Percentiles rank a stretch among this genome's conserved stretches.
Evolutionary conservation across 108 stramenopile genomes (phyloP).

Genomic region (Schizochytrium sp.): DNA sequence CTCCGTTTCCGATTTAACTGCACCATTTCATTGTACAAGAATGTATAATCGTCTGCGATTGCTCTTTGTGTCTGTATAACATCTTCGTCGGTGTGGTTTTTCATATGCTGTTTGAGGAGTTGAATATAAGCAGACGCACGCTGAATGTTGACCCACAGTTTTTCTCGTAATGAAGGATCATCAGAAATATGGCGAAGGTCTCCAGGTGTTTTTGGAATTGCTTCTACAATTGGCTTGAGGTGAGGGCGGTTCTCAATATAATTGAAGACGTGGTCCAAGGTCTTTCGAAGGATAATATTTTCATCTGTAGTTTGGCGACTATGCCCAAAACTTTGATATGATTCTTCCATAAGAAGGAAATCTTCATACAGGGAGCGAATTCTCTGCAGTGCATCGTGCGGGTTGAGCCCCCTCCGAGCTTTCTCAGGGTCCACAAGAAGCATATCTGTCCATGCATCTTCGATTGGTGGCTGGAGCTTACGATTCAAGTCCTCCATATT

Average conservation of each 20-base stretch:
- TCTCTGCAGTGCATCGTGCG: not conserved
- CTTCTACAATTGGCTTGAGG: not conserved
- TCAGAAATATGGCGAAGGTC: not conserved
- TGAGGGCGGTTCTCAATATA: not conserved
- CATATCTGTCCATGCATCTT: not conserved
- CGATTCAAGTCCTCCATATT: no score
- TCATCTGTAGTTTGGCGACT: not conserved
- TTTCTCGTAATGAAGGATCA: no score
- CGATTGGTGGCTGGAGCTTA: not conserved
- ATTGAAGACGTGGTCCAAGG: not conserved
- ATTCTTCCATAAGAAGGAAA: conserved; percentile 19
- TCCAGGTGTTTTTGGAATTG: not conserved
- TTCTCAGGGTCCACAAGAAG: not conserved
- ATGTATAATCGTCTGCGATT: not conserved
- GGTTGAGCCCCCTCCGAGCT: not conserved
- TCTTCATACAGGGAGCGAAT: not conserved
- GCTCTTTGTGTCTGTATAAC: not conserved
- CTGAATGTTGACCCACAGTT: not conserved
- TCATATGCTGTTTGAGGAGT: not conserved
- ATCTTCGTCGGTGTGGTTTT: not conserved
- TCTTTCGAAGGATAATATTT: not conserved
- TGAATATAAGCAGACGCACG: not conserved
- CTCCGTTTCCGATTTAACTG: not conserved
- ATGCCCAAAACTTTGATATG: conserved; percentile 1
- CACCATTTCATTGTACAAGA: not conserved